These are phyloP conservation scores for Penicillium crustosum DNA, from an alignment of 2,329 filamentous ascomycete genomes.

Conservation along the genomic window DNA sequence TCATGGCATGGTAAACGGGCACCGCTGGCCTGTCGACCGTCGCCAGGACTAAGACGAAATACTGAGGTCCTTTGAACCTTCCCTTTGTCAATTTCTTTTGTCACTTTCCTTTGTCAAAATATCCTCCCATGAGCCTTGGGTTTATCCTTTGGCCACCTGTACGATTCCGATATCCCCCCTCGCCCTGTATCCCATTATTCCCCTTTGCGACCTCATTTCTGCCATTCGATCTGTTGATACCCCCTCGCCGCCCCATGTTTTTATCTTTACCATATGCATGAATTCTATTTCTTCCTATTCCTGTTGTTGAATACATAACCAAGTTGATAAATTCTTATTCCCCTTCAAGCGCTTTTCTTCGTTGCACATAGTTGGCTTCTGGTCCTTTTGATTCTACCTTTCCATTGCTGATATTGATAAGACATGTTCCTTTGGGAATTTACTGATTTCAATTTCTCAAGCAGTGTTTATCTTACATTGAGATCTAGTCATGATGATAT, in stretches of 20 bases:
- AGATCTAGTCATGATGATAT: background rate
- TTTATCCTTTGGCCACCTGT: constrained; percentile 1
- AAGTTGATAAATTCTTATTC: background rate
- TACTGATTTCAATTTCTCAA: background rate
- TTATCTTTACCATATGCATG: constrained; percentile 17
- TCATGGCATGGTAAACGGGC: background rate
- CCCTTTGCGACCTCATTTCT: constrained; percentile 10
- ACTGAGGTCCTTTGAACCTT: constrained; percentile 28
- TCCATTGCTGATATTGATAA: background rate
- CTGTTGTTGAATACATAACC: constrained; percentile 6
- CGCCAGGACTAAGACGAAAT: background rate
- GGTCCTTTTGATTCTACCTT: background rate
- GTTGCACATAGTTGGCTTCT: constrained; percentile 2
- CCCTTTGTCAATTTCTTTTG: constrained; percentile 21
- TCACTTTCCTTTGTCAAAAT: constrained; percentile 9
- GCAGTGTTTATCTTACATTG: background rate
- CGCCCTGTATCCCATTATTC: constrained; percentile 7
- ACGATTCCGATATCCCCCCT: constrained; percentile 7
- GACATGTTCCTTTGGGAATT: background rate
- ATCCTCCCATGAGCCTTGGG: background rate
- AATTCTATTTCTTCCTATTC: constrained; percentile 17
- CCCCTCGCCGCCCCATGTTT: constrained; percentile 24
- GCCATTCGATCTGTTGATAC: constrained; percentile 27
- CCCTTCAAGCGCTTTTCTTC: background rate
- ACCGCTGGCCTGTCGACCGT: background rate